A percentile compares a stretch with the other conserved stretches of the same genome.
Evolutionary conservation across 2,329 filamentous ascomycete genomes (phyloP).

Genomic region (Triangularia setosa): DNA sequence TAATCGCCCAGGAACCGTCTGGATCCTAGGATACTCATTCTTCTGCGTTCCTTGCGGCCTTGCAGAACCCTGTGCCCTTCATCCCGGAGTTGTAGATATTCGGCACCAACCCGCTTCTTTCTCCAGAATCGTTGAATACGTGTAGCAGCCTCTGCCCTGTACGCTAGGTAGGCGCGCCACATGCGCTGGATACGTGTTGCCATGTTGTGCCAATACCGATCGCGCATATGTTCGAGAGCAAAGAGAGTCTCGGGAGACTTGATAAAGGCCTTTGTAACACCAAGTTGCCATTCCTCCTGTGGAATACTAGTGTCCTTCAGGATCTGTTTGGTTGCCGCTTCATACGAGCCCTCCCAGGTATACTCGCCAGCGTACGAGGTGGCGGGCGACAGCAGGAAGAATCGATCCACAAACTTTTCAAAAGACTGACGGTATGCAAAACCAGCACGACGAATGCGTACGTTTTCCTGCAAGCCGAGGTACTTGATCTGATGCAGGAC

Average conservation of each 20-base stretch:
- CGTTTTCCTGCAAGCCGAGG: slow-evolving; percentile 97
- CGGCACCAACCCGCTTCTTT: slow-evolving; percentile 84
- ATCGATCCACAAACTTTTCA: slow-evolving; percentile 96
- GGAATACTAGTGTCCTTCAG: slow-evolving; percentile 96
- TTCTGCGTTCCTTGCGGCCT: slow-evolving; percentile 82
- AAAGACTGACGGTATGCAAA: slow-evolving; percentile 97
- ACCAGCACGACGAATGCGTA: slow-evolving; percentile 90
- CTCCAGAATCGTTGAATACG: slow-evolving; percentile 95
- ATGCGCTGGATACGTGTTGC: slow-evolving; percentile 94
- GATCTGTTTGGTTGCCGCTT: slow-evolving; percentile 86
- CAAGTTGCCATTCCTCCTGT: slow-evolving; percentile 93
- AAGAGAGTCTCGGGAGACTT: slow-evolving; percentile 97
- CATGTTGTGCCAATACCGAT: slow-evolving; percentile 99
- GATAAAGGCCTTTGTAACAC: slow-evolving; percentile 95
- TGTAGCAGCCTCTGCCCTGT: slow-evolving; percentile 86
- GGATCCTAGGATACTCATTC: slow-evolving; percentile 87
- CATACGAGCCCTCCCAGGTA: slow-evolving; percentile 86
- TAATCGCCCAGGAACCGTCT: slow-evolving; percentile 94
- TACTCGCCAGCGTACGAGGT: slow-evolving; percentile 97
- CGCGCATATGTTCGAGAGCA: slow-evolving; percentile 94
- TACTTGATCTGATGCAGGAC: slow-evolving; percentile 99
- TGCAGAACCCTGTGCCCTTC: slow-evolving; percentile 78
- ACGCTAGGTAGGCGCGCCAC: slow-evolving; percentile 93
- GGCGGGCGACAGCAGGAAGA: slow-evolving; percentile 90
- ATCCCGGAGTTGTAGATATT: slow-evolving; percentile 84